A percentile compares a stretch with the other conserved stretches of the same genome.
These are phyloP conservation scores for Hansenula sp. DNA, from an alignment of 1,139 yeast genomes.

Conservation along the genomic window DNA sequence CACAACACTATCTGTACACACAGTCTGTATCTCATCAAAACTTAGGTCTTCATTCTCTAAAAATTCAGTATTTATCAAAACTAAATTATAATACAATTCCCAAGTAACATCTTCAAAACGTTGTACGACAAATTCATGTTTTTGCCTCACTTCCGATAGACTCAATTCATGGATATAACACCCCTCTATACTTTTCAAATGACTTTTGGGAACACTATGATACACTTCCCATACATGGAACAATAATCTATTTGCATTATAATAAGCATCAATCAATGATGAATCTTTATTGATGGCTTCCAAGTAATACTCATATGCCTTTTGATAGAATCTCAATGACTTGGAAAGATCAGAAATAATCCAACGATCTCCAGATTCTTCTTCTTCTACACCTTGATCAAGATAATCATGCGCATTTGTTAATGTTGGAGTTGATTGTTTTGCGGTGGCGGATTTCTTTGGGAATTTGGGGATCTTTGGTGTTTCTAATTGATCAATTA, in stretches of 20 bases:
- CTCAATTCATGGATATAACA: constrained; percentile 28
- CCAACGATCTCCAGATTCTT: constrained; percentile 59
- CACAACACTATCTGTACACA: constrained; percentile 8
- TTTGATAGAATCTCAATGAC: constrained; percentile 46
- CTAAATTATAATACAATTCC: constrained; percentile 42
- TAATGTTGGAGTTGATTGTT: constrained; percentile 7
- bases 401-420: constrained; percentile 38
- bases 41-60: constrained; percentile 19
- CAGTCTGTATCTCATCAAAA: constrained; percentile 6
- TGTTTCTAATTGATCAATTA: background rate
- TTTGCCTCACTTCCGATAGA: constrained; percentile 30
- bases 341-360: constrained; percentile 48
- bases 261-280: constrained; percentile 27
- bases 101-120: constrained; percentile 22
- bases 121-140: constrained; percentile 19
- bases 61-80: constrained; percentile 40
- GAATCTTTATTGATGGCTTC: constrained; percentile 24
- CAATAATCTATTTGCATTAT: constrained; percentile 42
- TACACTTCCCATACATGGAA: constrained; percentile 43
- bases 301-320: constrained; percentile 37
- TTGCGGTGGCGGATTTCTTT: constrained; percentile 4
- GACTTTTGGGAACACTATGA: constrained; percentile 29
- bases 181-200: constrained; percentile 34
- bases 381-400: constrained; percentile 45
- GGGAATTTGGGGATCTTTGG: constrained; percentile 10